These are phyloP conservation scores for Phragmites australis DNA, from an alignment of 176 grass and related monocot genomes.

Conservation along the genomic window DNA sequence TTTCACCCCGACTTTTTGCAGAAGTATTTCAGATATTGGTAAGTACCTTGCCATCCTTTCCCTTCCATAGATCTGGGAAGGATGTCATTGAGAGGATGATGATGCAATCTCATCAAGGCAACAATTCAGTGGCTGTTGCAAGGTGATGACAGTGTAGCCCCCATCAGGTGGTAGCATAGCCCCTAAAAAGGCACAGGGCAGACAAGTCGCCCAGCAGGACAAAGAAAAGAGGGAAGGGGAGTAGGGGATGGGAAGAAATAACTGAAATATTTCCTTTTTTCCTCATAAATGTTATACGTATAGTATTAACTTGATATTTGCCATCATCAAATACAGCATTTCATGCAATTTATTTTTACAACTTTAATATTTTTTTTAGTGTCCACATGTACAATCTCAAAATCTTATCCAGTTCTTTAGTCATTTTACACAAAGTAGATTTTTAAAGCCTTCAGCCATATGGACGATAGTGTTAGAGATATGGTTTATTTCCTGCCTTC, in stretches of 20 bases:
- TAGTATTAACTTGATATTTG: background rate
- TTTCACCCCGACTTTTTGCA: background rate
- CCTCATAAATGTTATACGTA: background rate
- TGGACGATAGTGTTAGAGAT: no score
- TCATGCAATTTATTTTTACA: background rate
- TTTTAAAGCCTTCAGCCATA: no score
- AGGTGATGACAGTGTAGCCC: no score
- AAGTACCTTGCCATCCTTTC: background rate
- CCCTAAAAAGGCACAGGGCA: background rate
- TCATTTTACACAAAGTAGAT: background rate
- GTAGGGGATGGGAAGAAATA: background rate
- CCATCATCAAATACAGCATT: background rate
- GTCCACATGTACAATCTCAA: background rate
- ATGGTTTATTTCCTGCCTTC: no score
- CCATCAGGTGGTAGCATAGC: background rate
- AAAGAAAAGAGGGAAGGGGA: constrained; percentile 11
- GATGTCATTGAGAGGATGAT: constrained; percentile 9
- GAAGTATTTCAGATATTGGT: background rate
- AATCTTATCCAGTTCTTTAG: background rate
- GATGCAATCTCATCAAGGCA: constrained; percentile 3
- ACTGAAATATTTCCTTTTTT: background rate
- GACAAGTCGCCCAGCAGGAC: background rate
- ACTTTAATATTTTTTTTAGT: constrained; percentile 1
- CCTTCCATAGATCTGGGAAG: constrained; percentile 17
- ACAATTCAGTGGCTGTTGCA: background rate